Base-by-base conservation (phyloP, 257 asterid genomes). In the Fraxinus excelsior region DNA sequence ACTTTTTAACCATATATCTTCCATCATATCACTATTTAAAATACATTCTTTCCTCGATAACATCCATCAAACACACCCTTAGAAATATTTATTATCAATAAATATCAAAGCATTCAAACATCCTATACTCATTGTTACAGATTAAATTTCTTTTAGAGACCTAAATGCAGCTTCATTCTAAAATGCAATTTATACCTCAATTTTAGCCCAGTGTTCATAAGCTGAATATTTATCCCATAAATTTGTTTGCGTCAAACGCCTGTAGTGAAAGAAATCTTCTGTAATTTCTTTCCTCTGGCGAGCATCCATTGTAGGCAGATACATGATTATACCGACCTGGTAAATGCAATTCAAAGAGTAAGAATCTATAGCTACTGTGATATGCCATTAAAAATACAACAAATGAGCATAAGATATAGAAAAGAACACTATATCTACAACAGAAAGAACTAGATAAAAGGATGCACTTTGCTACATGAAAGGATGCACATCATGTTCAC, bases 191-290 rank as follows among this genome's bases (percentile, higher is more conserved):
- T 42, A 77, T 85, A 93, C 99, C 99, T 96, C 98, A 78, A 96
- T 91, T 85, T 96, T 96, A 73, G 99, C 98, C 98, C 99, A 96
- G 70, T 93, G 98, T 74, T 93, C 99, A 81, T 88, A 96, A 73
- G 97, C 97, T 68, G 93, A 85, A 80, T 80, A 96, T 65, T 75
- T 87, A 72, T 89, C 97, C 97, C 99, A 96, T 86, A 96, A 85
- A 19, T 76, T 83, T 62, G 74, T 82, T 75, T 85, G 94, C 19
- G 98, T 75, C 86, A 96, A 82, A 73, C 67, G 87, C 77, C 97
- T 87, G 84, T 93, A 96, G 87, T 90, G 96, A 85, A 96, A 96
- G 80, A 96, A 96, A 68, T 90, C 92, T 77, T 96, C 99, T 0
- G 97, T 96, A 68, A 96, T 93, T 70, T 88, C 82, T 86, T 89